phyloP scores from a whole-genome alignment of 176 grass and related monocot species.

The Lolium perenne region DNA sequence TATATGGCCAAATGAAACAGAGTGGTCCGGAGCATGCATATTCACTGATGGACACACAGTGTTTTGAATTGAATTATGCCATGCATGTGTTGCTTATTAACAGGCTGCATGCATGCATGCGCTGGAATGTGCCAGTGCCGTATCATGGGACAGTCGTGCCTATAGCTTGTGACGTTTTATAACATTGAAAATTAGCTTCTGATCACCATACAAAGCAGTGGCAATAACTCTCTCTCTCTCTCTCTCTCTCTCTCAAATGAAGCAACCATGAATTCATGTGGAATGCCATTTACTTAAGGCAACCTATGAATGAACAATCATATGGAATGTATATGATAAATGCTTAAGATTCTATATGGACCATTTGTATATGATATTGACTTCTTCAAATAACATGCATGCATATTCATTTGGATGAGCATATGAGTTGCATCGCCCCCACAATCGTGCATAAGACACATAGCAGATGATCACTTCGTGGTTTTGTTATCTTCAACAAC shows the following conservation, averaged over 20 bases:
- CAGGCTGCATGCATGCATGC: conserved; percentile 6
- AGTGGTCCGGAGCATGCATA: conserved; percentile 10
- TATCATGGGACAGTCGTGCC: conserved; percentile 26
- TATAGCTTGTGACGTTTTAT: neutral
- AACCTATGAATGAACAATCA: neutral
- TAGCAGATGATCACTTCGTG: neutral
- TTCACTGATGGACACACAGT: conserved; percentile 34
- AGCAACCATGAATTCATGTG: neutral
- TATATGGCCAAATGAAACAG: conserved; percentile 37
- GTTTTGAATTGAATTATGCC: conserved; percentile 28
- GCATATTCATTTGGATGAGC: neutral
- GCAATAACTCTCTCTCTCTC: neutral
- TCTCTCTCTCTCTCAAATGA: neutral
- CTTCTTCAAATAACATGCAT: neutral
- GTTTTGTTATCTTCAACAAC: neutral
- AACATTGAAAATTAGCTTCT: neutral
- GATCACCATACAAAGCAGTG: neutral
- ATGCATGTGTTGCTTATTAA: conserved; percentile 12
- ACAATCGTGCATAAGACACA: neutral
- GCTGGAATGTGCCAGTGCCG: conserved; percentile 41
- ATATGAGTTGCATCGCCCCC: neutral
- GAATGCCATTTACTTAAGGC: neutral
- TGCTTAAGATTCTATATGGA: neutral
- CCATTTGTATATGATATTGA: neutral
- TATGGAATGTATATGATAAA: neutral